Base-by-base conservation (phyloP, 2,329 filamentous ascomycete species). In the Calonectria pseudoturangicola region DNA sequence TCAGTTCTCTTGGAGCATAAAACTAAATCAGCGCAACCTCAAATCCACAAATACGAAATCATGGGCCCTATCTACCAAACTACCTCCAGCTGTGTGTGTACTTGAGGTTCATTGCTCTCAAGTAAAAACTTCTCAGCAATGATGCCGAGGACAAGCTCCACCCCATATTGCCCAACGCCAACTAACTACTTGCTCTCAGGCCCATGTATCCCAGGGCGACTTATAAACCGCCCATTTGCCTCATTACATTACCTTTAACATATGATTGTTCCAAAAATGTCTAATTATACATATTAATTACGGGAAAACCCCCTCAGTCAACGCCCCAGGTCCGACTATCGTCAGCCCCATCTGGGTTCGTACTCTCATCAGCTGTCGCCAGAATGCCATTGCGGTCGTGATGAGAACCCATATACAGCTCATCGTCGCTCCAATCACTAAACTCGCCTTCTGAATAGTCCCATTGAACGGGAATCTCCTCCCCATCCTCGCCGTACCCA, bases 391-490 rank as follows among this genome's bases (percentile, higher is more conserved):
- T 41, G 12, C 70, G 72, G 36, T 73, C 41, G 33, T 70, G 70
- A 45, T 75, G 74, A 25, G 63, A 66, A 28, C 67, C 66, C 70
- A 75, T 71, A 21, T 74, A 74, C 4, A 73, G 67, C 50, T 92
- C 90, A 74, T 93, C 90, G 75, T 90, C 90, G 41, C 87, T 88
- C 84, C 87, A 89, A 39, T 88, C 87, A 63, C 89, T 88, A 45
- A 88, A 86, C 30, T 86, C 86, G 15, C 88, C 88, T 50, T 92
- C 90, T n/a, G 86, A 87, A 75, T 90, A 91, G 78, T 92, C 90
- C 91, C 91, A 92, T 58, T 89, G 86, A 4, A 92, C 90, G 2
- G 88, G 87, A 30, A 91, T 89, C 71, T 84, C 81, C 77, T 90
- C 88, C 10, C 89, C 89, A 18, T 84, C 81, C 68, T 91, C 89